Conservation (phyloP, 2,329 filamentous ascomycete genomes). For the Fusarium praegraminearum region DNA sequence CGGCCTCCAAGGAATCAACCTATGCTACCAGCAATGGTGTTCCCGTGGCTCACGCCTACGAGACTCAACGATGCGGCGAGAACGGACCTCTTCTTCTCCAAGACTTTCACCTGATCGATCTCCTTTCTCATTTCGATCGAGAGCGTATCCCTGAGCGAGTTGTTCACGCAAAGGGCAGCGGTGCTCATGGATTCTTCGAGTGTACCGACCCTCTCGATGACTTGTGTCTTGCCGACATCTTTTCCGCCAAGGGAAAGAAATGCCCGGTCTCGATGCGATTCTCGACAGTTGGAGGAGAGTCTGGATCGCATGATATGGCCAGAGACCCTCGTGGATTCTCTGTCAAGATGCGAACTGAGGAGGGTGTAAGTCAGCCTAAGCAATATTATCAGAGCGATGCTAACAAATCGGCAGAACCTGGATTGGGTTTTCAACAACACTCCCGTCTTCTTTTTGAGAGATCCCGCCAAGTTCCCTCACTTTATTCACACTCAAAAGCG, state of each 20-base stretch:
- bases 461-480: slow-evolving; percentile 78
- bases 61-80: slow-evolving; percentile 66
- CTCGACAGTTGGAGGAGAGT: slow-evolving; percentile 81
- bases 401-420: neutral
- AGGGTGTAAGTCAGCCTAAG: slow-evolving; percentile 18
- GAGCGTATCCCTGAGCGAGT: slow-evolving; percentile 72
- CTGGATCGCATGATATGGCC: slow-evolving; percentile 76
- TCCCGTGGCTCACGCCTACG: slow-evolving; percentile 69
- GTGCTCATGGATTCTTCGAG: slow-evolving; percentile 67
- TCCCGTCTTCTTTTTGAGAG: slow-evolving; percentile 80
- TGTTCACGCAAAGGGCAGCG: slow-evolving; percentile 70
- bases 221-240: slow-evolving; percentile 64
- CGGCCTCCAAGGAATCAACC: slow-evolving; percentile 55
- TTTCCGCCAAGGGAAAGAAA: slow-evolving; percentile 74
- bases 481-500: slow-evolving; percentile 82
- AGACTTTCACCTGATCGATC: slow-evolving; percentile 72
- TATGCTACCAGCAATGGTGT: slow-evolving; percentile 69
- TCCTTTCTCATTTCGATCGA: slow-evolving; percentile 70
- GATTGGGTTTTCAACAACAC: slow-evolving; percentile 62
- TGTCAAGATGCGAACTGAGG: slow-evolving; percentile 75
- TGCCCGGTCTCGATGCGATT: slow-evolving; percentile 76
- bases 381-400: neutral
- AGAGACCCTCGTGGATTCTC: slow-evolving; percentile 80
- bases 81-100: slow-evolving; percentile 69
- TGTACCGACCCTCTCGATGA: slow-evolving; percentile 63